phyloP scores from a whole-genome alignment of 2,329 filamentous ascomycete species.

The Botrytis pseudocinerea region DNA sequence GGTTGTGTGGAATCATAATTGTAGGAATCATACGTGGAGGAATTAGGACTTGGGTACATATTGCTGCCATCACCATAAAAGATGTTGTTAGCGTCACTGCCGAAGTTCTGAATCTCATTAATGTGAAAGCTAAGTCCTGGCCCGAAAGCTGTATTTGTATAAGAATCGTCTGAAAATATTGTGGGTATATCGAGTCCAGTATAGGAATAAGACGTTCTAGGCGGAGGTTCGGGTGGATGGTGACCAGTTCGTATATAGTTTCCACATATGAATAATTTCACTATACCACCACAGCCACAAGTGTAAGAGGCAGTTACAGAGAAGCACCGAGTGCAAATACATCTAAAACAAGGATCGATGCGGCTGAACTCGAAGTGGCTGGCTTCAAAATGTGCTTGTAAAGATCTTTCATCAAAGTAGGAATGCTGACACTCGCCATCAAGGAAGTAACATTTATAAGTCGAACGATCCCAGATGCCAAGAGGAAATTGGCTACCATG shows the following conservation, averaged over 20 bases:
- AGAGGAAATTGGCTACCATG: constrained; percentile 33
- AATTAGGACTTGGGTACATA: constrained; percentile 13
- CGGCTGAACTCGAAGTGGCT: constrained; percentile 36
- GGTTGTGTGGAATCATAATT: constrained; percentile 26
- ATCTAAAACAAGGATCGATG: constrained; percentile 31
- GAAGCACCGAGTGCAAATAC: constrained; percentile 29
- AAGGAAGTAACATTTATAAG: constrained; percentile 31
- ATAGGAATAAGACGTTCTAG: constrained; percentile 18
- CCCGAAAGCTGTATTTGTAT: background rate
- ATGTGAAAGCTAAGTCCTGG: constrained; percentile 3
- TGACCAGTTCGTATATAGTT: constrained; percentile 31
- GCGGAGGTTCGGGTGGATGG: constrained; percentile 28
- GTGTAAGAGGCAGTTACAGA: constrained; percentile 19
- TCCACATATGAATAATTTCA: constrained; percentile 37
- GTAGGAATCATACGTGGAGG: constrained; percentile 12
- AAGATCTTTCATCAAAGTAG: constrained; percentile 28
- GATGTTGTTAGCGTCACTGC: background rate
- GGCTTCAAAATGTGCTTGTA: constrained; percentile 35
- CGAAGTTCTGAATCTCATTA: background rate
- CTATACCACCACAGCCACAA: constrained; percentile 25
- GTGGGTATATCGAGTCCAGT: background rate
- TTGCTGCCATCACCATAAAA: constrained; percentile 14
- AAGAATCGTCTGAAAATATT: constrained; percentile 8
- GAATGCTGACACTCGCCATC: constrained; percentile 28
- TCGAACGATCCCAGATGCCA: constrained; percentile 26